Evolutionary conservation across 306 rosid species (phyloP), one percentile per base, ranked within the genome.

Genomic region (Betula pendula): DNA sequence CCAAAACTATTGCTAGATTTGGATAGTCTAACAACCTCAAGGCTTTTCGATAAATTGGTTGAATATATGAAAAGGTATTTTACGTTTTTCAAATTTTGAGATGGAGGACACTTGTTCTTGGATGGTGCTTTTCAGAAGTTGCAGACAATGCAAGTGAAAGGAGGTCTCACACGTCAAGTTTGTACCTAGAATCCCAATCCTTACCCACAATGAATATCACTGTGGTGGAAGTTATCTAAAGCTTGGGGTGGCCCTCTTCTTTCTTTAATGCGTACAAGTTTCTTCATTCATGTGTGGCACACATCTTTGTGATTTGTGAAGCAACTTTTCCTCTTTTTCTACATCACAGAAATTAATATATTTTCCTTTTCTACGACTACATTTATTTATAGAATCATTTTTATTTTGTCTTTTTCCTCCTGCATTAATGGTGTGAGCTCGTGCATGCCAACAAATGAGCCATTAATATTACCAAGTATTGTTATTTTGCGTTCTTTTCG

Each of bases 111-210:
- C 63, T 17, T 66, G 15, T 9, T 50, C n/a, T 13, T 58, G 22
- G 6, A 42, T 58, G 73, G 31, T 24, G 8, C 49, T 78, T 73
- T 51, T 10, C 51, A 63, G 40, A 79, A 53, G 71, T 75, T 80
- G 81, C 50, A 71, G 80, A 38, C 2, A 49, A 67, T 80, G 81
- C 42, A 75, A 83, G 42, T 2, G 42, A 67, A 62, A 49, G 38
- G 66, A 70, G 48, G 60, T 68, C 27, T 2, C 38, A 66, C 71
- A 72, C 81, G 81, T 47, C 75, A 65, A 72, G 78, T 71, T 42
- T 44, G 10, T 2, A 3, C 50, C 55, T 40, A 59, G 43, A 43
- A 49, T 58, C 49, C 72, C n/a, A 53, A 51, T 67, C 51, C 20
- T 60, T 17, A 47, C 8, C 74, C 68, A 65, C 27, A 72, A 48